Evolutionary conservation across 352 stramenopile genomes (phyloP).

Genomic region (Phytopythium aichiense): DNA sequence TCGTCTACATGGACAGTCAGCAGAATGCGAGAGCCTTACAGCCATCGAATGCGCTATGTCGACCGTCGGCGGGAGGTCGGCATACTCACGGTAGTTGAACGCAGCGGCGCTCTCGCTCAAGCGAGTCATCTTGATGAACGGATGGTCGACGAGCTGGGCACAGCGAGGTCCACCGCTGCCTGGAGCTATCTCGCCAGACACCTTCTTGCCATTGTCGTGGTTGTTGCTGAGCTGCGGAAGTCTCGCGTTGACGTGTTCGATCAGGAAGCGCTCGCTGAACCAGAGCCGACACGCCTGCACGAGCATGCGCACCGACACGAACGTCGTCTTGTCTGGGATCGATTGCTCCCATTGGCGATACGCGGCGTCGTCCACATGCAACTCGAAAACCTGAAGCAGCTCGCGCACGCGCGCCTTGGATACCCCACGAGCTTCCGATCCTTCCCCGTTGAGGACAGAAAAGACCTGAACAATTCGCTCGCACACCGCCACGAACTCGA

Average conservation of each 20-base stretch:
- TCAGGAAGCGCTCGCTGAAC: constrained; percentile 44
- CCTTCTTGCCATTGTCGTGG: not conserved
- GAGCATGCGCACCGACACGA: constrained; percentile 30
- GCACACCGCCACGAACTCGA: constrained; percentile 45
- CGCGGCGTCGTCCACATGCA: constrained; percentile 31
- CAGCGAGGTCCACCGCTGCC: not conserved
- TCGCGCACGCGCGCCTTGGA: not conserved
- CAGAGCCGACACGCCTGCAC: constrained; percentile 46
- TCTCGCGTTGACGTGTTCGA: constrained; percentile 25
- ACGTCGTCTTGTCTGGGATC: constrained; percentile 16
- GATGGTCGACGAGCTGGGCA: constrained; percentile 21
- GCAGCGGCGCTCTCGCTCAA: constrained; percentile 29
- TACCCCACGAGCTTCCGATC: not conserved
- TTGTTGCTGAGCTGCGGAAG: constrained; percentile 19
- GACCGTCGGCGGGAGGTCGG: constrained; percentile 18
- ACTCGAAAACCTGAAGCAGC: constrained; percentile 5
- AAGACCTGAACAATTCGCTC: constrained; percentile 45
- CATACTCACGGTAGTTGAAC: constrained; percentile 52
- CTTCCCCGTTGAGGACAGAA: not conserved
- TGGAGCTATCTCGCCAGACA: not conserved
- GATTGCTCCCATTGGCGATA: constrained; percentile 64
- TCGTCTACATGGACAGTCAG: not conserved
- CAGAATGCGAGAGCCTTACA: not conserved
- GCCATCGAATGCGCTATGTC: not conserved
- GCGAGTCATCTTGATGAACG: constrained; percentile 41